Base-by-base conservation (phyloP, 1,139 yeast genomes). In the Saccharomyces hybrid region DNA sequence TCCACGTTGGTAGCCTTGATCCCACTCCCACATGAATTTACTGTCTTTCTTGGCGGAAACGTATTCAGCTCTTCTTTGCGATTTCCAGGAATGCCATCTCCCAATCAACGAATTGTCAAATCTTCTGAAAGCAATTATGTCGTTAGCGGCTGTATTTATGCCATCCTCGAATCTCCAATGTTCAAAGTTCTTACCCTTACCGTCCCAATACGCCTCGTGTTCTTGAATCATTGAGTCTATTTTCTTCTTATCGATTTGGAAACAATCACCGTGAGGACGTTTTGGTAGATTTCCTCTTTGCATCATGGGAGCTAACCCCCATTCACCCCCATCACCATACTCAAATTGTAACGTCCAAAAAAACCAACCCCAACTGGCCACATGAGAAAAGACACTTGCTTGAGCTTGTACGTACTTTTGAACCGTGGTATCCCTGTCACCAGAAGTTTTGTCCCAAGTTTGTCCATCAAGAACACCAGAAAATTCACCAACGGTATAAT, bases 311-410 rank as follows among this genome's bases (percentile, higher is more conserved):
- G 79, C 78, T 70, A 88, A 84, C 54, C 93, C 97, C 98, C 98
- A 91, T 72, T 89, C 97, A 9, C 97, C 98, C 44, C 97, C 97
- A 64, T 85, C 86, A 2, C 97, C 97, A 54, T 83, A 78, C 67
- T 86, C 82, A 67, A 91, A 91, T 70, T 88, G 89, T 69, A 74
- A 87, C 1, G 97, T 88, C 98, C 98, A 93, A 71, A 93, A 93
- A 70, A 79, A 91, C 53, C 80, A 77, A 0, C 97, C 97, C 54
- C 82, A 78, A 5, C 76, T 70, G 0, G 91, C 84, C 20, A 52
- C 55, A 50, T 86, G 72, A 48, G 78, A 65, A 62, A 86, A 79
- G 3, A 79, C 60, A 2, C 71, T 66, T 3, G 68, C 63, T 66
- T 83, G 81, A 34, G 66, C 70, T 23, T 68, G 66, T 57, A 85